Evolutionary conservation across 768 basidiomycete species (phyloP).

Genomic region (Serendipita indica): DNA sequence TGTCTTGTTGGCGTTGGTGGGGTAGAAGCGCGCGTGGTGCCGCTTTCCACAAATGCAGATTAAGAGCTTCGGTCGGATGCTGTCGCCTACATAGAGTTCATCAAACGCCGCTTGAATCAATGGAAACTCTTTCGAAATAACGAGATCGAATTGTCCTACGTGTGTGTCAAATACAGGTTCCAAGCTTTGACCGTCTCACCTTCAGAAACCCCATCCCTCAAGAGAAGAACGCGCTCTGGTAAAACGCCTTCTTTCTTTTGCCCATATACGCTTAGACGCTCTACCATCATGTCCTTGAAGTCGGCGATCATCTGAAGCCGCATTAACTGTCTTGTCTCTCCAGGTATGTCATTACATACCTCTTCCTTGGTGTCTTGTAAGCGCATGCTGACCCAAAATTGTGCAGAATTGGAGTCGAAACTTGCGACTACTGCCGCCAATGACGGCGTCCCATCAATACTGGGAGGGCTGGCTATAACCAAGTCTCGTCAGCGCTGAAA

Average conservation of each 20-base stretch:
- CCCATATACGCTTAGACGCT: slow-evolving; percentile 46
- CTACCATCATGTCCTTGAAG: slow-evolving; percentile 50
- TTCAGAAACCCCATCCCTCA: slow-evolving; percentile 76
- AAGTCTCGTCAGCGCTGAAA: slow-evolving; percentile 28
- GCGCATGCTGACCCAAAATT: slow-evolving; percentile 60
- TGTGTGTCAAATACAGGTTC: no score
- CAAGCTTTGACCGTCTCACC: no score
- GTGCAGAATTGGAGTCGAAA: slow-evolving; percentile 49
- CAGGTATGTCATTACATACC: slow-evolving; percentile 25
- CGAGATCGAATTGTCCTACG: slow-evolving; percentile 60
- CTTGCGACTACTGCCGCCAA: slow-evolving; percentile 76
- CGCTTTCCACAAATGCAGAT: slow-evolving; percentile 76
- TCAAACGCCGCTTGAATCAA: slow-evolving; percentile 47
- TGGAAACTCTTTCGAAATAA: slow-evolving; percentile 45
- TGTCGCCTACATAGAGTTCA: slow-evolving; percentile 30
- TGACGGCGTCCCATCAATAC: slow-evolving; percentile 60
- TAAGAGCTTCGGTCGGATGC: slow-evolving; percentile 40
- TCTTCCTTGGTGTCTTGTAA: slow-evolving; percentile 63
- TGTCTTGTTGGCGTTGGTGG: slow-evolving; percentile 37
- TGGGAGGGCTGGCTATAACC: slow-evolving; percentile 51
- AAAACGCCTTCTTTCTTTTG: slow-evolving; percentile 35
- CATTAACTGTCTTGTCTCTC: neutral
- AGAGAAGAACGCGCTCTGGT: slow-evolving; percentile 56
- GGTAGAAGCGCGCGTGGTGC: slow-evolving; percentile 47
- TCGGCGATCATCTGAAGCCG: slow-evolving; percentile 43